Conservation (phyloP, 176 grass and related monocot species). For the Triticum monococcum region DNA sequence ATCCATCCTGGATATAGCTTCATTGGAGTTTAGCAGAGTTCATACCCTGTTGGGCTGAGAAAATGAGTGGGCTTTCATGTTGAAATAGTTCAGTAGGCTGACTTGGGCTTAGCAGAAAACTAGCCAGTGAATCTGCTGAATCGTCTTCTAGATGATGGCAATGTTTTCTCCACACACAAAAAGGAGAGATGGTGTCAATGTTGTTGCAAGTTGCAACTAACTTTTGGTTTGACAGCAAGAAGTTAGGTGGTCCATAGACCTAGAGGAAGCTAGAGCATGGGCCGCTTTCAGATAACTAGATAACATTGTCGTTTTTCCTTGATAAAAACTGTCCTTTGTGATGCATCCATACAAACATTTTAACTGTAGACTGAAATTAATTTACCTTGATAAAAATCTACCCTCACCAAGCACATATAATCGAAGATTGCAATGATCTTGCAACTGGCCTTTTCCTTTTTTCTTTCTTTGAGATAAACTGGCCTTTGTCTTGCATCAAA, state of each 20-base stretch:
- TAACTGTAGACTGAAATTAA: not conserved
- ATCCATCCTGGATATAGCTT: not conserved
- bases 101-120: not conserved
- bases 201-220: not conserved
- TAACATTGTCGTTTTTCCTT: not conserved
- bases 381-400: not conserved
- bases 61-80: not conserved
- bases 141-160: not conserved
- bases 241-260: not conserved
- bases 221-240: not conserved
- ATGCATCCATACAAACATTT: not conserved
- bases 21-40: not conserved
- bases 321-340: not conserved
- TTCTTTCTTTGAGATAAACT: not conserved
- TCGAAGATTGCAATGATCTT: not conserved
- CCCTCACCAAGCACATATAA: too few species aligned
- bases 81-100: not conserved
- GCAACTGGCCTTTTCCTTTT: not conserved
- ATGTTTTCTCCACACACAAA: not conserved
- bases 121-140: not conserved
- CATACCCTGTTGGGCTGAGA: not conserved
- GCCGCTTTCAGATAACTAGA: conserved; percentile 14
- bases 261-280: not conserved
- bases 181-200: not conserved
- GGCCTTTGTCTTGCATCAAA: not conserved